phyloP scores from a whole-genome alignment of 169 alveolate species.

The Plasmodium coatneyi region DNA sequence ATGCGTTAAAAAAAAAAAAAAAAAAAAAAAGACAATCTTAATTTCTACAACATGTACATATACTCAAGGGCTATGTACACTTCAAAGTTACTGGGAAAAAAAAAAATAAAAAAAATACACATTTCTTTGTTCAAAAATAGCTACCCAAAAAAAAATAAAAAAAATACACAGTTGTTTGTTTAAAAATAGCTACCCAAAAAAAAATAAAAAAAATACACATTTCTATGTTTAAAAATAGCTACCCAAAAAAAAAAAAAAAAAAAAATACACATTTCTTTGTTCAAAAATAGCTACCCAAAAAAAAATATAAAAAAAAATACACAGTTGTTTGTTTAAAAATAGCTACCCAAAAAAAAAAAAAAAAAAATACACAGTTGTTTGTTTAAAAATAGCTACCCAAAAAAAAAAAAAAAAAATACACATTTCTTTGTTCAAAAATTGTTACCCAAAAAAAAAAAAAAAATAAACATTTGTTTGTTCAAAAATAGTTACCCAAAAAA shows the following conservation, averaged over 20 bases:
- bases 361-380: neutral
- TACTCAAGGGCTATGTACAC: neutral
- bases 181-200: neutral
- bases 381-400: conserved; percentile 8
- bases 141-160: neutral
- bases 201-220: neutral
- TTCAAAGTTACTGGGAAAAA: conserved; percentile 3
- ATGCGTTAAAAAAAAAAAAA: neutral
- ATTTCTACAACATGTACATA: conserved; percentile 4
- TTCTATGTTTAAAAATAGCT: conserved; percentile 1
- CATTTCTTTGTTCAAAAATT: neutral
- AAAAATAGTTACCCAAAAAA: neutral
- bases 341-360: conserved; percentile 8
- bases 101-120: neutral
- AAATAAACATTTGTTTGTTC: no score
- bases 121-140: conserved; percentile 5
- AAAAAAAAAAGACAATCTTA: neutral
- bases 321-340: no score
- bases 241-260: conserved; percentile 12
- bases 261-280: neutral
- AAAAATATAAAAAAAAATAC: neutral
- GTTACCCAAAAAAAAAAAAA: conserved; percentile 5
- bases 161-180: neutral
- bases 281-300: conserved; percentile 14
- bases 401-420: conserved; percentile 5